Evolutionary conservation across 768 basidiomycete species (phyloP).

Genomic region (Boletus rufocinnamomeus): DNA sequence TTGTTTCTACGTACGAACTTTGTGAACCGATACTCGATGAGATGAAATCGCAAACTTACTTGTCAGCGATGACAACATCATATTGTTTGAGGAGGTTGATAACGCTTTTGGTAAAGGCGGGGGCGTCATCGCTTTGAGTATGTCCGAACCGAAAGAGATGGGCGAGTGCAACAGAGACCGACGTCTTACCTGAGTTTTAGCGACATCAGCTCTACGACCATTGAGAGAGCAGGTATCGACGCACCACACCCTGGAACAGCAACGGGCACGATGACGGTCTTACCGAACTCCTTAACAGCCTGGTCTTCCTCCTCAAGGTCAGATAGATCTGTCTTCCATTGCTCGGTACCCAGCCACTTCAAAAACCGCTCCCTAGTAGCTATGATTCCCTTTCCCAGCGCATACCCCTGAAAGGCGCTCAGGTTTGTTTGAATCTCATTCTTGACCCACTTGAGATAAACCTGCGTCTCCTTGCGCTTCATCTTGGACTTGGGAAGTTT

Average conservation of each 20-base stretch:
- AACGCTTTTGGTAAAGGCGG: slow-evolving; percentile 74
- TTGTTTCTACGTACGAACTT: slow-evolving; percentile 68
- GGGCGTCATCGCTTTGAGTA: slow-evolving; percentile 88
- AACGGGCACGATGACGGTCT: slow-evolving; percentile 85
- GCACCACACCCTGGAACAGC: slow-evolving; percentile 92
- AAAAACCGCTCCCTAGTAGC: slow-evolving; percentile 78
- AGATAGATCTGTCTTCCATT: slow-evolving; percentile 42
- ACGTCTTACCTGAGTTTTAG: slow-evolving; percentile 73
- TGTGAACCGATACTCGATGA: not conserved
- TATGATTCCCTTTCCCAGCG: slow-evolving; percentile 83
- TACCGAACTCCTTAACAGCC: slow-evolving; percentile 45
- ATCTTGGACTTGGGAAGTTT: slow-evolving; percentile 65
- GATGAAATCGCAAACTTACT: slow-evolving; percentile 48
- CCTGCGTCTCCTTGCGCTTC: slow-evolving; percentile 71
- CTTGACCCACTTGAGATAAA: slow-evolving; percentile 85
- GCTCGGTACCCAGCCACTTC: slow-evolving; percentile 56
- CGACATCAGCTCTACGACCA: not conserved
- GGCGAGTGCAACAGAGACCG: slow-evolving; percentile 74
- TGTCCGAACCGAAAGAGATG: slow-evolving; percentile 87
- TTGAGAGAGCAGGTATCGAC: slow-evolving; percentile 25
- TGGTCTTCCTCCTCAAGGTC: slow-evolving; percentile 24
- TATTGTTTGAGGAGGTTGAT: slow-evolving; percentile 55
- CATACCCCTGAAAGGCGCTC: slow-evolving; percentile 59
- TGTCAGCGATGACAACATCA: slow-evolving; percentile 90
- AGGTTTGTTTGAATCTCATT: slow-evolving; percentile 67